These are phyloP conservation scores for Globisporangium rhizosaccharum DNA, from an alignment of 352 stramenopile genomes.

Conservation along the genomic window DNA sequence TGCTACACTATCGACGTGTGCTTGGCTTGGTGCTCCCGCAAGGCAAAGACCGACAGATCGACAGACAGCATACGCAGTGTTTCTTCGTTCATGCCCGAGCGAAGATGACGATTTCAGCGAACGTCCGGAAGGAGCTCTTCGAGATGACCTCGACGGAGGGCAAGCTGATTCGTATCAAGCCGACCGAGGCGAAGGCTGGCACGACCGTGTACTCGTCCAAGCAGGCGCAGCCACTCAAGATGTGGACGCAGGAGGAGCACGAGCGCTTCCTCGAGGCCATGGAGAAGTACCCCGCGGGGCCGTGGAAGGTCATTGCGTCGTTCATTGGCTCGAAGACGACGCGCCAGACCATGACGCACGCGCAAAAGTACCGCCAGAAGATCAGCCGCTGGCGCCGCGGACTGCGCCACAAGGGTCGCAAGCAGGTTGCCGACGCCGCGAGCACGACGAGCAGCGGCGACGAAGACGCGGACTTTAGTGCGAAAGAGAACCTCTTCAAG, in stretches of 20 bases:
- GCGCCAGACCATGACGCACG: slow-evolving; percentile 91
- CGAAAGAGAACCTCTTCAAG: slow-evolving; percentile 56
- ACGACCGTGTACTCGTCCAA: slow-evolving; percentile 83
- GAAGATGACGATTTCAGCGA: slow-evolving; percentile 82
- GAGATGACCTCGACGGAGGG: slow-evolving; percentile 74
- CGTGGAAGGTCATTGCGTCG: slow-evolving; percentile 79
- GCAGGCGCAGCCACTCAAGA: slow-evolving; percentile 78
- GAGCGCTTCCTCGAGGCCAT: slow-evolving; percentile 83
- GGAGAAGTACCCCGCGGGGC: slow-evolving; percentile 79
- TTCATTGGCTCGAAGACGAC: slow-evolving; percentile 83
- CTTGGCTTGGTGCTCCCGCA: too few species aligned
- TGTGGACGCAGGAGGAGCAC: slow-evolving; percentile 84
- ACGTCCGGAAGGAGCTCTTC: slow-evolving; percentile 82
- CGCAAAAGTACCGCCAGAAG: slow-evolving; percentile 84
- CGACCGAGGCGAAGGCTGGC: slow-evolving; percentile 76
- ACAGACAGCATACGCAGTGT: background rate
- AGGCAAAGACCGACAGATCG: too few species aligned
- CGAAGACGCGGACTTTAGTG: slow-evolving; percentile 38
- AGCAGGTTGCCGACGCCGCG: slow-evolving; percentile 39
- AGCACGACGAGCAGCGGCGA: slow-evolving; percentile 27
- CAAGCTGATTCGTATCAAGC: slow-evolving; percentile 82
- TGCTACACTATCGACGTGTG: too few species aligned
- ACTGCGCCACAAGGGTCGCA: slow-evolving; percentile 74
- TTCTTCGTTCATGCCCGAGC: slow-evolving; percentile 19
- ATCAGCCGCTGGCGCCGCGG: slow-evolving; percentile 77